Base-by-base conservation (phyloP, 2,329 filamentous ascomycete species). In the Chaetomium sp. region DNA sequence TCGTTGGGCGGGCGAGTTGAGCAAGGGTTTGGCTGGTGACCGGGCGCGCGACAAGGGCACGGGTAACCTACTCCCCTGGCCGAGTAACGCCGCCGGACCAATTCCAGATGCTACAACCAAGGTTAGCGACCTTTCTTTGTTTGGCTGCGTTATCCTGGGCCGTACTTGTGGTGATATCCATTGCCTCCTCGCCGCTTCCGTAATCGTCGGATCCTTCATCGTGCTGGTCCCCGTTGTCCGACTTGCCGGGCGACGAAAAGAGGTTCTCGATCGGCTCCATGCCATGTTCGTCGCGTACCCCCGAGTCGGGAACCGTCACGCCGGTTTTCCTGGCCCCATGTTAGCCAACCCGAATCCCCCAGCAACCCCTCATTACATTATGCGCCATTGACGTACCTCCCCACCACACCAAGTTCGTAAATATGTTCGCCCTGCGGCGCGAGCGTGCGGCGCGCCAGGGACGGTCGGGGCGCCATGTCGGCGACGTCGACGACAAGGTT, bases 231-330 rank as follows among this genome's bases (percentile, higher is more conserved):
- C 74, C 72, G 19, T 73, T 67, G 72, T 77, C 72, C 58, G 72
- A 72, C 74, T 78, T 70, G 51, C 64, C 65, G 72, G 93, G 93
- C 23, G 93, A 97, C 9, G 93, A 97, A 77, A 97, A 97, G 69
- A 98, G 87, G 70, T 87, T 87, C 42, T 94, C 91, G 65, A 97
- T 85, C 42, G 91, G 90, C 75, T 97, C 92, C 81, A 99, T 88
- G 76, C 94, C 95, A 82, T 97, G 83, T 75, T 96, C 93, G 78
- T 98, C 94, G 78, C 92, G 90, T 66, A 88, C 82, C 60, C 92
- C 92, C 62, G 82, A 87, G 73, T 97, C 92, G 72, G 87, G 86
- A 35, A 98, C 78, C 0, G 87, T 90, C 29, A 96, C 85, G 53
- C 95, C 95, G 0, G 95, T 99, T 84, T 96, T 96, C 71, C 94